phyloP scores from a whole-genome alignment of 106 monocot genomes.

The Xerophyta viscosa region DNA sequence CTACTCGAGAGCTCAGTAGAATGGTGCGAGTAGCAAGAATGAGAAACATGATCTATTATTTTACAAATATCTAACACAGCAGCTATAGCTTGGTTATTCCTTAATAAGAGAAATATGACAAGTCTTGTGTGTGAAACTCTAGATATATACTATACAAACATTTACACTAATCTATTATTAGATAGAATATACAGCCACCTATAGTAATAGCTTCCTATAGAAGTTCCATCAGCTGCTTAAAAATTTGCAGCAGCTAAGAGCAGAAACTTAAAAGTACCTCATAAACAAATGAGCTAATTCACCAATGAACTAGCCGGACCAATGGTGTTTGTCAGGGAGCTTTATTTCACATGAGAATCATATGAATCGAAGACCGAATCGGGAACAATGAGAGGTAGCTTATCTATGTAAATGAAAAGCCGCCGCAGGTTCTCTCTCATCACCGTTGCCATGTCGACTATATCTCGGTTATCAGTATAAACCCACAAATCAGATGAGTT shows the following conservation, averaged over 20 bases:
- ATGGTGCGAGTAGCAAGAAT: too few species aligned
- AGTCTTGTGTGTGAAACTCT: too few species aligned
- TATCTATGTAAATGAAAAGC: conserved; percentile 62
- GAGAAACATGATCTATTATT: too few species aligned
- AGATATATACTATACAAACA: conserved; percentile 9
- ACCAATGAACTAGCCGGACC: too few species aligned
- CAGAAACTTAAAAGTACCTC: conserved; percentile 4
- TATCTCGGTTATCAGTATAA: conserved; percentile 37
- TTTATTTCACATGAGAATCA: conserved; percentile 35
- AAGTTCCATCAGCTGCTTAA: background rate
- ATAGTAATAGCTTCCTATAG: background rate
- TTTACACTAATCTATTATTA: conserved; percentile 8
- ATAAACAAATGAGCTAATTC: conserved; percentile 9
- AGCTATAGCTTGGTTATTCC: too few species aligned
- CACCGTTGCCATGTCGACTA: conserved; percentile 37
- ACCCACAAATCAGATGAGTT: conserved; percentile 46
- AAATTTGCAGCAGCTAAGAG: conserved; percentile 5
- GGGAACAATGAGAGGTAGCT: conserved; percentile 45
- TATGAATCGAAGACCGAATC: conserved; percentile 24
- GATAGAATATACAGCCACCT: conserved; percentile 1
- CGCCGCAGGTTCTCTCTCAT: conserved; percentile 44
- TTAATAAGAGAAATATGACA: too few species aligned
- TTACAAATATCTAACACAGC: too few species aligned
- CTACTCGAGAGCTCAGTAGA: too few species aligned
- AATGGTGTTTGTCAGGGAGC: background rate